Base-by-base conservation (phyloP, 441 rosid species). In the Capsella rubella region DNA sequence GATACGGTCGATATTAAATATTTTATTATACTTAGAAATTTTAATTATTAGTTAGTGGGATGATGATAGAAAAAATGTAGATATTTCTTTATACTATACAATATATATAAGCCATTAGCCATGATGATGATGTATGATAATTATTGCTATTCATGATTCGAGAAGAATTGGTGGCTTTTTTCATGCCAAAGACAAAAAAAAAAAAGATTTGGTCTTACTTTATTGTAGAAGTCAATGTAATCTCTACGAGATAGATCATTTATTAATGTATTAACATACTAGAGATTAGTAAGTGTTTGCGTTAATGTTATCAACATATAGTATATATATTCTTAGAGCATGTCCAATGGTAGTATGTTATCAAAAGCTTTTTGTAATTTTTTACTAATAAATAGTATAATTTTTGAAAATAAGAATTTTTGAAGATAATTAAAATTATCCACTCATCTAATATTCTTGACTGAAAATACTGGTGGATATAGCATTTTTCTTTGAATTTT, bases 151-250 rank as follows among this genome's bases (percentile, higher is more conserved):
- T 5, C 16, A 28, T 21, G 25, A 21, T 25, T 51, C n/a, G 25
- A 66, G 58, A 51, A 21, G 70, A 21, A 50, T 65, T 16, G 18
- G 18, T 29, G 25, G 21, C 34, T 35, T 49, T 65, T 18, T 35
- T 35, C 32, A 35, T 12, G 14, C 35, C 58, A 65, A 66, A 66
- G 50, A 67, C 39, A n/a, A 52, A 25, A 52, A 16, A n/a, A 52
- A 25, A 52, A 16, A 52, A 67, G 60, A 67, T 67, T 67, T 52
- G 51, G 71, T 49, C 50, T 64, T 12, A 15, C 62, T 32, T 56
- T 15, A 3, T 46, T 63, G 16, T 31, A 9, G 3, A 15, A 43
- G 67, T 62, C 67, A 43, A 8, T 53, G 16, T 13, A 45, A 45
- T 8, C 8, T 45, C 18, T n/a, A 6, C 49, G 49, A 45, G 49